phyloP scores from a whole-genome alignment of 108 stramenopile species.

The Nitzschia putrida region DNA sequence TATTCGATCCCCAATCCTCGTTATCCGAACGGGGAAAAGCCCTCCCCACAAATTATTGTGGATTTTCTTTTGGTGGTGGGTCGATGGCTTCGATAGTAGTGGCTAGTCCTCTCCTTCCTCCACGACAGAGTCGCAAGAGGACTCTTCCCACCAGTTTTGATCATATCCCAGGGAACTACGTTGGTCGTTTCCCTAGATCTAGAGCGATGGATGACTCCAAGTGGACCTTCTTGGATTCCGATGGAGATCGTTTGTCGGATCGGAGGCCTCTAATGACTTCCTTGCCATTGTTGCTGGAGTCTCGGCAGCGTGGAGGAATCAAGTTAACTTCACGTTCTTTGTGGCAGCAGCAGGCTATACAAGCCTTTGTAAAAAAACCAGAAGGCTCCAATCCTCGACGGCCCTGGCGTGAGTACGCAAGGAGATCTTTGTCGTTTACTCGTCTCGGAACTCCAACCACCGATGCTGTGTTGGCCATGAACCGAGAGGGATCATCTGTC shows the following conservation, averaged over 20 bases:
- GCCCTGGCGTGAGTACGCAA: slow-evolving; percentile 31
- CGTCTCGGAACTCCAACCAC: slow-evolving; percentile 31
- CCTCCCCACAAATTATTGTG: no score
- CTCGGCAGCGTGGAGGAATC: slow-evolving; percentile 12
- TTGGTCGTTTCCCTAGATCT: neutral
- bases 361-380: slow-evolving; percentile 24
- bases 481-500: slow-evolving; percentile 37
- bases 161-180: neutral
- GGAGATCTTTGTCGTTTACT: slow-evolving; percentile 37
- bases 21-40: no score
- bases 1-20: no score
- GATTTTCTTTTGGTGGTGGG: slow-evolving; percentile 67
- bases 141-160: neutral
- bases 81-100: slow-evolving; percentile 57
- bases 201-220: slow-evolving; percentile 8
- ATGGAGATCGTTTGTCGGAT: slow-evolving; percentile 28
- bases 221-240: slow-evolving; percentile 27
- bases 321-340: neutral
- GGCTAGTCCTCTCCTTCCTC: neutral
- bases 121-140: slow-evolving; percentile 15
- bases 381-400: neutral
- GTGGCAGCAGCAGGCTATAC: slow-evolving; percentile 26
- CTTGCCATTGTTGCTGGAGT: slow-evolving; percentile 15
- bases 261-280: neutral
- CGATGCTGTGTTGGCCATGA: slow-evolving; percentile 46